Evolutionary conservation across 192 early-diverging fungal genomes (phyloP).

Genomic region (Diversispora eburnea): DNA sequence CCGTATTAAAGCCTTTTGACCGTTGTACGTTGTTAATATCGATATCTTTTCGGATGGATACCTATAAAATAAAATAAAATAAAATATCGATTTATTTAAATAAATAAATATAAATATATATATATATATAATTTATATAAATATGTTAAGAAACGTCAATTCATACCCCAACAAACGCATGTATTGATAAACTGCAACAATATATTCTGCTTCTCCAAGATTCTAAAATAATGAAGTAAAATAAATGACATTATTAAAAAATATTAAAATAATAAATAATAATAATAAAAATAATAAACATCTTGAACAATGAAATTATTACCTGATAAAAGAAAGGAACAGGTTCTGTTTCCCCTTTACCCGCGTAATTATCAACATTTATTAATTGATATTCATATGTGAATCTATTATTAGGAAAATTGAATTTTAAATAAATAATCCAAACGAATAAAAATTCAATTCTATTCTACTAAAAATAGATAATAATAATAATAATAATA

Average conservation of each 20-base stretch:
- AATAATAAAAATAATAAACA: no score
- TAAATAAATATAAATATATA: constrained; percentile 19
- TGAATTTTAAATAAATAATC: no score
- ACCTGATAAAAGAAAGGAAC: constrained; percentile 74
- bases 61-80: constrained; percentile 30
- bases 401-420: constrained; percentile 47
- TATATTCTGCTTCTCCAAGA: constrained; percentile 95
- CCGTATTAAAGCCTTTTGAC: constrained; percentile 86
- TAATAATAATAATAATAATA: background rate
- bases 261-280: background rate
- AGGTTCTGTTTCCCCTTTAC: constrained; percentile 84
- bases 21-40: constrained; percentile 96
- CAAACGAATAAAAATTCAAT: no score
- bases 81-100: background rate
- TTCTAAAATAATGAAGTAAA: constrained; percentile 53
- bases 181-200: constrained; percentile 93
- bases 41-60: constrained; percentile 88
- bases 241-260: background rate
- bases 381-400: constrained; percentile 84
- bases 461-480: no score
- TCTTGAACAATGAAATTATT: background rate
- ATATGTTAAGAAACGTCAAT: no score
- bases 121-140: background rate
- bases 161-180: constrained; percentile 84
- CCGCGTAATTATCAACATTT: constrained; percentile 73